phyloP scores from a whole-genome alignment of 495 filamentous ascomycete genomes.

The Xylaria flabelliformis region DNA sequence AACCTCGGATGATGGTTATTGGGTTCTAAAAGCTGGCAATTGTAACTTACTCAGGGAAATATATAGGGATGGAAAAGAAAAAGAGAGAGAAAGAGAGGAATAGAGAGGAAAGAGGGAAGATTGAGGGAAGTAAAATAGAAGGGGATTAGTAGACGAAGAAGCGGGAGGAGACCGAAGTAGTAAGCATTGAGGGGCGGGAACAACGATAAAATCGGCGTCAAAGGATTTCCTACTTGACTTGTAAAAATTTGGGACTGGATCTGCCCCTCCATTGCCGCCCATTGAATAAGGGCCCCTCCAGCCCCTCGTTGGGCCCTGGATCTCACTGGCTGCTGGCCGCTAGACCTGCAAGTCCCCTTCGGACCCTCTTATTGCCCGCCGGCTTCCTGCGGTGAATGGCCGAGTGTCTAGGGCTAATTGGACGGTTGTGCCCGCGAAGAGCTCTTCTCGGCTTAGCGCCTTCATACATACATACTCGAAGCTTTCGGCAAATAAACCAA shows the following conservation, averaged over 20 bases:
- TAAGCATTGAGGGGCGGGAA: slow-evolving; percentile 31
- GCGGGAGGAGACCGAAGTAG: slow-evolving; percentile 24
- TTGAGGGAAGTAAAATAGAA: slow-evolving; percentile 14
- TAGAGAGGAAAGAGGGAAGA: slow-evolving; percentile 6
- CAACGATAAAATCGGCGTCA: slow-evolving; percentile 24
- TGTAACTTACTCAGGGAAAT: slow-evolving; percentile 14
- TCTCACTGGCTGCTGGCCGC: slow-evolving; percentile 7
- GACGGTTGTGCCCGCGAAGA: not conserved
- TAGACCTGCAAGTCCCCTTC: slow-evolving; percentile 16
- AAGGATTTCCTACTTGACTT: slow-evolving; percentile 21
- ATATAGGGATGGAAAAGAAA: not conserved
- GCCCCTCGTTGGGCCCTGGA: slow-evolving; percentile 17
- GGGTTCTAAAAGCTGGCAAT: not conserved
- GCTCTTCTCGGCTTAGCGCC: slow-evolving; percentile 12
- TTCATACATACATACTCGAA: not conserved
- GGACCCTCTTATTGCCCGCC: slow-evolving; percentile 28
- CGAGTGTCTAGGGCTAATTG: not conserved
- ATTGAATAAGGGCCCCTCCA: not conserved
- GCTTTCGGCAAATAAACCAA: slow-evolving; percentile 21
- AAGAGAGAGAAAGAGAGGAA: not conserved
- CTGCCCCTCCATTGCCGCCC: slow-evolving; percentile 20
- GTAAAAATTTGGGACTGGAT: slow-evolving; percentile 23
- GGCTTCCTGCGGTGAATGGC: slow-evolving; percentile 33
- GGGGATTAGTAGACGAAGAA: slow-evolving; percentile 16
- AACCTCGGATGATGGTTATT: not conserved